phyloP scores from a whole-genome alignment of 2,329 filamentous ascomycete genomes.

The Curvularia verruculosa region DNA sequence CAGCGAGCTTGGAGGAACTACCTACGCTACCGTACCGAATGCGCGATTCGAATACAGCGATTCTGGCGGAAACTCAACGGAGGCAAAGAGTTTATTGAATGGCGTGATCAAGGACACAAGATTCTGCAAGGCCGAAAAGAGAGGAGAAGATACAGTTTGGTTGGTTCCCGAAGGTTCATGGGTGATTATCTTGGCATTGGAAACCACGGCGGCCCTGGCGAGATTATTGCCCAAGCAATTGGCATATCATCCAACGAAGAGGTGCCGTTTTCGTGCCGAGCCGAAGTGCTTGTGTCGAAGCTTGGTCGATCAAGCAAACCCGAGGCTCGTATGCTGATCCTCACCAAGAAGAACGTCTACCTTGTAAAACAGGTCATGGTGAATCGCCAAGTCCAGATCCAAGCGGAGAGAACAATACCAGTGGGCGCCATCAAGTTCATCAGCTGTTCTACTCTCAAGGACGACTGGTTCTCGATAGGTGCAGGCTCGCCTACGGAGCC shows the following conservation, averaged over 20 bases:
- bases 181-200: slow-evolving; percentile 94
- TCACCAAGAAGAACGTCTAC: slow-evolving; percentile 87
- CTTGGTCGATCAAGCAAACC: slow-evolving; percentile 96
- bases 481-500: slow-evolving; percentile 89
- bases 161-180: slow-evolving; percentile 89
- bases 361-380: slow-evolving; percentile 83
- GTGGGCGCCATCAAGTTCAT: slow-evolving; percentile 89
- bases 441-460: slow-evolving; percentile 77
- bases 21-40: slow-evolving; percentile 88
- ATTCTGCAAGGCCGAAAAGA: slow-evolving; percentile 87
- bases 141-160: slow-evolving; percentile 83
- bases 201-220: slow-evolving; percentile 77
- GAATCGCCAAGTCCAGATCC: slow-evolving; percentile 81
- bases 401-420: slow-evolving; percentile 79
- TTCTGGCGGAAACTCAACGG: slow-evolving; percentile 95
- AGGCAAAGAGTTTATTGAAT: slow-evolving; percentile 84
- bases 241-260: slow-evolving; percentile 74
- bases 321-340: slow-evolving; percentile 80
- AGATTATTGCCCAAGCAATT: slow-evolving; percentile 77
- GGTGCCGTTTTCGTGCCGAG: slow-evolving; percentile 86
- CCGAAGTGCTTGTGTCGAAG: slow-evolving; percentile 88
- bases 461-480: slow-evolving; percentile 96
- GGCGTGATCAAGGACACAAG: slow-evolving; percentile 86
- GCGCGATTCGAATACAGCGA: slow-evolving; percentile 89
- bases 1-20: slow-evolving; percentile 98